phyloP scores from a whole-genome alignment of 176 grass and related monocot genomes.

The Tillandsia fasciculata region DNA sequence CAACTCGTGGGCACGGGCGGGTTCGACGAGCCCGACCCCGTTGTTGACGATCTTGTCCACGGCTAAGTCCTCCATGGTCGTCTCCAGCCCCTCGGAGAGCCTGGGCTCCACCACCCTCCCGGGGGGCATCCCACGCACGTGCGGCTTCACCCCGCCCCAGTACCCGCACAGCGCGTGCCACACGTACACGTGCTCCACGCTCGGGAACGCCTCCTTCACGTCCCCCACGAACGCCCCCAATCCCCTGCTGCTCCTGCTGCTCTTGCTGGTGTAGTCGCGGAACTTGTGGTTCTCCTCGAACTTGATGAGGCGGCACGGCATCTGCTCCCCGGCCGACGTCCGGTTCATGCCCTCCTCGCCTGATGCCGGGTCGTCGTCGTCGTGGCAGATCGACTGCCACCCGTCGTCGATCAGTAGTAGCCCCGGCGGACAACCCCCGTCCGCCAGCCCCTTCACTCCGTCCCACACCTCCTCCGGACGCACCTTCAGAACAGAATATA shows the following conservation, averaged over 20 bases:
- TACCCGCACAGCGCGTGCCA: constrained; percentile 81
- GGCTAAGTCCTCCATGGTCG: constrained; percentile 82
- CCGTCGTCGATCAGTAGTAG: constrained; percentile 89
- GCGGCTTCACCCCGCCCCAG: constrained; percentile 83
- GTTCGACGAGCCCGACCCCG: constrained; percentile 69
- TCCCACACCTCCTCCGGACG: constrained; percentile 66
- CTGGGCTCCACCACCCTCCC: constrained; percentile 35
- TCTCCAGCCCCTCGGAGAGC: constrained; percentile 51
- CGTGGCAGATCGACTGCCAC: constrained; percentile 94
- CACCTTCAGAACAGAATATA: constrained; percentile 31
- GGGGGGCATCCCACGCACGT: constrained; percentile 36
- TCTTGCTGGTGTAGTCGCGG: constrained; percentile 48
- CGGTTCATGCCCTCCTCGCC: constrained; percentile 64
- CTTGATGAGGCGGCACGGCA: constrained; percentile 85
- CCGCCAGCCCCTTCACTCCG: constrained; percentile 56
- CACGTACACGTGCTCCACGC: constrained; percentile 68
- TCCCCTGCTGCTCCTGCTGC: constrained; percentile 10
- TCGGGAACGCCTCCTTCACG: constrained; percentile 55
- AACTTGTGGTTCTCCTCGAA: constrained; percentile 96
- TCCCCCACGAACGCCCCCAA: constrained; percentile 67
- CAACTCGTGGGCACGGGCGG: constrained; percentile 35
- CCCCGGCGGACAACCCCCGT: constrained; percentile 83
- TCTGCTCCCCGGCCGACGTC: constrained; percentile 79
- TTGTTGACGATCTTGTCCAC: constrained; percentile 81
- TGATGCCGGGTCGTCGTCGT: constrained; percentile 42